phyloP scores from a whole-genome alignment of 1,284 basidiomycete species.

The Trametes polyzona region DNA sequence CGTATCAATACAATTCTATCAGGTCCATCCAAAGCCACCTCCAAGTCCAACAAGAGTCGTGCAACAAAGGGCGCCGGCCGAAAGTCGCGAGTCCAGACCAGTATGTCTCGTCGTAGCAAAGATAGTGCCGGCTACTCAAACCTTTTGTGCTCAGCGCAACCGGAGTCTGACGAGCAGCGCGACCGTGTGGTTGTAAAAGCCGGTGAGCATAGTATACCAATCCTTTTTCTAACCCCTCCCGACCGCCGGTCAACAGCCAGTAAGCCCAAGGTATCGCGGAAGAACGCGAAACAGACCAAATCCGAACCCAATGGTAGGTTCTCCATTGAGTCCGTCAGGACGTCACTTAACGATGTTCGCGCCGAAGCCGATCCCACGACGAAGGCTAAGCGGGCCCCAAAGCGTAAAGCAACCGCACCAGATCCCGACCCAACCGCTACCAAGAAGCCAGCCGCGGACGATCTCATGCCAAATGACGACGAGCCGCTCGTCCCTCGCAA shows the following conservation, averaged over 20 bases:
- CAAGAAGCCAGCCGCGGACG: background rate
- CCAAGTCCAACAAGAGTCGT: background rate
- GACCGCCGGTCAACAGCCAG: background rate
- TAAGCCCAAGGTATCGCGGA: background rate
- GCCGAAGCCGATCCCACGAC: background rate
- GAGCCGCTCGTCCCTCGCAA: constrained; percentile 9
- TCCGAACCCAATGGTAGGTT: background rate
- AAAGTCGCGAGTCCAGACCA: background rate
- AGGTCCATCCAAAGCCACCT: background rate
- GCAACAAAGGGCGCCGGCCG: background rate
- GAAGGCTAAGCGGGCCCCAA: background rate
- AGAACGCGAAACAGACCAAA: background rate
- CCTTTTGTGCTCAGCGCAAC: background rate
- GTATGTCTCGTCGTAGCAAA: background rate
- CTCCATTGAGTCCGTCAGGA: no score
- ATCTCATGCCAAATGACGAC: constrained; percentile 3
- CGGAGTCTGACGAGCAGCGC: no score
- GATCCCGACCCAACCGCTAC: background rate
- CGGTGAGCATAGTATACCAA: background rate
- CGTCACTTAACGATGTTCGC: no score
- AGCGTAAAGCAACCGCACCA: constrained; percentile 4
- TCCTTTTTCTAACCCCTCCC: background rate
- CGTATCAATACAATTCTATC: background rate
- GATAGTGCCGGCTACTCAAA: background rate
- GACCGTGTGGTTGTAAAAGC: background rate